Percentiles rank a stretch among this genome's conserved stretches.
phyloP scores from a whole-genome alignment of 1,284 basidiomycete species.

The Cryptococcus sp. region DNA sequence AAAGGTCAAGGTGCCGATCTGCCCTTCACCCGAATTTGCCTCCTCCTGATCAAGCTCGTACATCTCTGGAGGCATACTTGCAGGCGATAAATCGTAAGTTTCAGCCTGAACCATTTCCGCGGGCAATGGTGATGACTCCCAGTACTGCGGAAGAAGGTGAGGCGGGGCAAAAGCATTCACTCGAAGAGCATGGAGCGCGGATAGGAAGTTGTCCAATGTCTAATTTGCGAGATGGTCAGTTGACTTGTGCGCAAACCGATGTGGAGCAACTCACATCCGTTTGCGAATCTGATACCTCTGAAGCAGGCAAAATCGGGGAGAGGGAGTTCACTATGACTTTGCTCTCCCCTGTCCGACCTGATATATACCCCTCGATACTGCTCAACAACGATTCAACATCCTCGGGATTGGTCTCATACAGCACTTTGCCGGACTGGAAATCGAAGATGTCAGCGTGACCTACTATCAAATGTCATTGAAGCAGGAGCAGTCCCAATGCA shows the following conservation, averaged over 20 bases:
- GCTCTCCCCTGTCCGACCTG: slow-evolving; percentile 29
- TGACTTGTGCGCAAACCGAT: not conserved
- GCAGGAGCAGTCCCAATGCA: slow-evolving; percentile 6
- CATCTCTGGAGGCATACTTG: slow-evolving; percentile 83
- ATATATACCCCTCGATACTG: slow-evolving; percentile 42
- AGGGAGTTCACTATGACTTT: slow-evolving; percentile 37
- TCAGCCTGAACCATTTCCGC: slow-evolving; percentile 55
- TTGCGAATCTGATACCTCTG: slow-evolving; percentile 36
- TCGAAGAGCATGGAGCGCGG: slow-evolving; percentile 40
- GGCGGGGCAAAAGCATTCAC: slow-evolving; percentile 30
- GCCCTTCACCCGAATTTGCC: slow-evolving; percentile 52
- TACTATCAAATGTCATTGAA: not conserved
- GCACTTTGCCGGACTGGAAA: slow-evolving; percentile 45
- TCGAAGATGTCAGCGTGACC: slow-evolving; percentile 53
- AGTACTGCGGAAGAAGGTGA: slow-evolving; percentile 65
- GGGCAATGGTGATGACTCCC: slow-evolving; percentile 52
- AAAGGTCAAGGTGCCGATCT: slow-evolving; percentile 62
- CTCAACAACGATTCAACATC: slow-evolving; percentile 39
- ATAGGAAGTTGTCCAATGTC: slow-evolving; percentile 41
- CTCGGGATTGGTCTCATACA: slow-evolving; percentile 35
- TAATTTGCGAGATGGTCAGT: slow-evolving; percentile 15
- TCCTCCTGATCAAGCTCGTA: slow-evolving; percentile 59
- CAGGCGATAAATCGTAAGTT: slow-evolving; percentile 70
- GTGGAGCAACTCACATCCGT: slow-evolving; percentile 33
- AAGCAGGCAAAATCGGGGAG: slow-evolving; percentile 33